Percentiles rank a stretch among this genome's conserved stretches.
These are phyloP conservation scores for Colletotrichum sp. DNA, from an alignment of 2,329 filamentous ascomycete genomes.

Conservation along the genomic window DNA sequence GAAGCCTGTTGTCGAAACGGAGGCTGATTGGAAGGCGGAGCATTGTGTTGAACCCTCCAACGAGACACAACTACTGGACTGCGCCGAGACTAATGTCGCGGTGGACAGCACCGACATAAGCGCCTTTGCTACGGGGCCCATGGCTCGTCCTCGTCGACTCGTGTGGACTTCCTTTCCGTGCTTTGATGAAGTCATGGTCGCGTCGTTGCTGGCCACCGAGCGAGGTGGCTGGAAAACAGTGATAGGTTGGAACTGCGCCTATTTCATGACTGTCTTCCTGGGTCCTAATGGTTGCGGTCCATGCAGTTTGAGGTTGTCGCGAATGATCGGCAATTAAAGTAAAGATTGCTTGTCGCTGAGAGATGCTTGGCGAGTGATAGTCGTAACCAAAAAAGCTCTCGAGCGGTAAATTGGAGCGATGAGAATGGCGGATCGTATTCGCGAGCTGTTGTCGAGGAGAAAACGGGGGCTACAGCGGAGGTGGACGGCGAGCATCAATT, in stretches of 20 bases:
- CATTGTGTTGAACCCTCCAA: slow-evolving; percentile 73
- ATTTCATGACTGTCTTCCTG: slow-evolving; percentile 12
- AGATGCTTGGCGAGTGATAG: slow-evolving; percentile 30
- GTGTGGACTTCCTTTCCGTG: not conserved
- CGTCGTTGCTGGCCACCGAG: not conserved
- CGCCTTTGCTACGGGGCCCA: slow-evolving; percentile 1
- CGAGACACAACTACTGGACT: slow-evolving; percentile 61
- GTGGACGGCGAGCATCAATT: slow-evolving; percentile 23
- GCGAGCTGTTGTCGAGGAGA: not conserved
- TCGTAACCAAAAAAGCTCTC: slow-evolving; percentile 35
- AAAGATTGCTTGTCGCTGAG: slow-evolving; percentile 24
- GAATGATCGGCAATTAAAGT: not conserved
- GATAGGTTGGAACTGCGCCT: not conserved
- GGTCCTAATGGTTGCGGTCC: not conserved
- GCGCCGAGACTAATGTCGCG: slow-evolving; percentile 36
- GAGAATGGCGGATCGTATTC: not conserved
- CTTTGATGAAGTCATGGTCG: not conserved
- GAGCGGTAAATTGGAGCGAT: slow-evolving; percentile 24
- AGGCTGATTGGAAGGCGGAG: slow-evolving; percentile 74
- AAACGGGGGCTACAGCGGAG: slow-evolving; percentile 15
- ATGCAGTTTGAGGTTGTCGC: not conserved
- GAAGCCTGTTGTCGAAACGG: slow-evolving; percentile 67
- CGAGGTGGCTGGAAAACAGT: not conserved
- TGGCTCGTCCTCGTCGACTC: not conserved
- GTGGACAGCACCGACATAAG: slow-evolving; percentile 35